phyloP scores from a whole-genome alignment of 192 early-diverging fungal genomes.

The Coemansia sp. region DNA sequence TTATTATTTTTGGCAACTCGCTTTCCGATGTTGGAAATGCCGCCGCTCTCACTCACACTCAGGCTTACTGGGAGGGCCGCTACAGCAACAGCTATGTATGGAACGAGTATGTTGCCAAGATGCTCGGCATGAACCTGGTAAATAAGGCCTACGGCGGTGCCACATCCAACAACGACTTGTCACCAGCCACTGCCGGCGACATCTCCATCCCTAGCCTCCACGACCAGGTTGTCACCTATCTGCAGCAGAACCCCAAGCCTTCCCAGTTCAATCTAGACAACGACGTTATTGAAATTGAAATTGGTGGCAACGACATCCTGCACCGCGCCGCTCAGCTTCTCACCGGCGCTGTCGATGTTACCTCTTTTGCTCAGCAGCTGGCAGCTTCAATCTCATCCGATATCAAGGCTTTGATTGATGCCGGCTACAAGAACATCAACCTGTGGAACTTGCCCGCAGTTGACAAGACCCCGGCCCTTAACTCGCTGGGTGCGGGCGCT shows the following conservation, averaged over 20 bases:
- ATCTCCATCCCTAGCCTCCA: constrained; percentile 39
- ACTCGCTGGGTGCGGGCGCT: constrained; percentile 3
- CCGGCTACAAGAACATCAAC: constrained; percentile 43
- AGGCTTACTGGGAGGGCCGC: constrained; percentile 39
- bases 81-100: constrained; percentile 43
- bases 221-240: constrained; percentile 33
- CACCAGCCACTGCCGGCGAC: constrained; percentile 17
- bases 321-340: constrained; percentile 11
- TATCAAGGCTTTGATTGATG: constrained; percentile 15
- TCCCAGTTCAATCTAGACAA: constrained; percentile 30
- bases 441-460: constrained; percentile 45
- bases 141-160: constrained; percentile 42
- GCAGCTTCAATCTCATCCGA: constrained; percentile 23
- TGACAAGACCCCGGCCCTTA: constrained; percentile 21
- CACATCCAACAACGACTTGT: constrained; percentile 41
- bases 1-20: constrained; percentile 49
- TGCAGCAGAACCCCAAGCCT: constrained; percentile 22
- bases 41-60: background rate
- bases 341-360: constrained; percentile 9
- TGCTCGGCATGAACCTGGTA: constrained; percentile 29
- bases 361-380: constrained; percentile 17
- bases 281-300: constrained; percentile 37
- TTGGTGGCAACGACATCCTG: constrained; percentile 43
- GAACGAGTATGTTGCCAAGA: constrained; percentile 41
- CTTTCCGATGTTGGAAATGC: constrained; percentile 38